Conservation (phyloP, 176 grass and related monocot genomes). For the Dactylis glomerata region DNA sequence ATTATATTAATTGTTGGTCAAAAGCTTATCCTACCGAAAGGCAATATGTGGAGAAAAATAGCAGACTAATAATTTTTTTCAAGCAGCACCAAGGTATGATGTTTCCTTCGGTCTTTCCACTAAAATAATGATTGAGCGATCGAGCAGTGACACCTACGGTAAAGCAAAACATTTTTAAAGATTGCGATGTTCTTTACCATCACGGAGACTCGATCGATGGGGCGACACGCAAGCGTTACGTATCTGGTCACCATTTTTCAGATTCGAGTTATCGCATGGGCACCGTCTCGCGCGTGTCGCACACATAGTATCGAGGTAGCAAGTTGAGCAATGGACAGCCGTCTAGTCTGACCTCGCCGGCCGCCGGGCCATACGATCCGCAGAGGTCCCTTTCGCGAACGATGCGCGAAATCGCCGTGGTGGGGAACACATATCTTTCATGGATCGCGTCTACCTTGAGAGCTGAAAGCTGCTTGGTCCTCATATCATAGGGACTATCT, state of each 20-base stretch:
- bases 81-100: no score
- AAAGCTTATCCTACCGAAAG: no score
- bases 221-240: not conserved
- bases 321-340: not conserved
- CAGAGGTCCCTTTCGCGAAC: not conserved
- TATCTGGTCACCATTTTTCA: not conserved
- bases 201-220: no score
- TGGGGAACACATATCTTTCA: not conserved
- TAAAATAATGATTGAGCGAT: not conserved
- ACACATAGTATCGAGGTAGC: not conserved
- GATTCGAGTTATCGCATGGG: not conserved
- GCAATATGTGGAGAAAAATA: no score
- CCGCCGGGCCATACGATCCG: not conserved
- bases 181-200: not conserved
- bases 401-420: conserved; percentile 18
- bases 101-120: no score
- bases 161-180: not conserved
- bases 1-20: no score
- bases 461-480: not conserved
- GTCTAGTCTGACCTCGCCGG: conserved; percentile 5
- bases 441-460: not conserved
- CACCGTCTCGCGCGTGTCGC: no score
- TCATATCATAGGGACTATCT: not conserved
- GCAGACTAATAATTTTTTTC: no score
- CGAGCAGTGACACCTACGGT: not conserved